Percentiles rank a stretch among this genome's conserved stretches.
These are phyloP conservation scores for Nicotiana knightiana DNA, from an alignment of 257 asterid genomes.

Conservation along the genomic window DNA sequence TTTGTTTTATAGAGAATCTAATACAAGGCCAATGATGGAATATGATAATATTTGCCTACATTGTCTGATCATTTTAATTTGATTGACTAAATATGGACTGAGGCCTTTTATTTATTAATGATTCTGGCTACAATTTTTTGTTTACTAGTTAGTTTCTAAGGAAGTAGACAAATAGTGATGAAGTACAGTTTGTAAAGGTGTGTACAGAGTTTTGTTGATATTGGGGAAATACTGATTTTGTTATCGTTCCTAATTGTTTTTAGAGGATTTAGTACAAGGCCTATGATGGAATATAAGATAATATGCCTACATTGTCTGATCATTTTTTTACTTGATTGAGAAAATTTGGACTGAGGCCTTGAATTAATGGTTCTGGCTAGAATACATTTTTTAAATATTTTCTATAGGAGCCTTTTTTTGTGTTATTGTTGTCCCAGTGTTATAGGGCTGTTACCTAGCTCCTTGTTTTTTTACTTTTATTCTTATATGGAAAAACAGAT, in stretches of 20 bases:
- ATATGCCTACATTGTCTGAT: slow-evolving; percentile 9
- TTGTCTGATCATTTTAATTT: neutral
- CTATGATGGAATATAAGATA: slow-evolving; percentile 2
- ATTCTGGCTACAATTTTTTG: neutral
- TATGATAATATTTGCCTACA: neutral
- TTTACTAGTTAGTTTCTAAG: neutral
- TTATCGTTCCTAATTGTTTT: too few species aligned
- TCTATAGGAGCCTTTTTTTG: neutral
- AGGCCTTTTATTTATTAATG: neutral
- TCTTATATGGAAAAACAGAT: too few species aligned
- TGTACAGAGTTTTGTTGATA: too few species aligned
- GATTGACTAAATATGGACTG: neutral
- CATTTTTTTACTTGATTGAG: neutral
- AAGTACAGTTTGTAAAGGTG: neutral
- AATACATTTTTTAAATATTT: neutral
- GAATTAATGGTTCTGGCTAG: neutral
- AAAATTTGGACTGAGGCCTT: neutral
- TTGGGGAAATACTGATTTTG: too few species aligned
- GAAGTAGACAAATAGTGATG: neutral
- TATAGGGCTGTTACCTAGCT: neutral
- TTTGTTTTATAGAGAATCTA: neutral
- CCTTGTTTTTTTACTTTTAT: too few species aligned
- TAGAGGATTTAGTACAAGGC: neutral
- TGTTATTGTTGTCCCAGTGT: neutral
- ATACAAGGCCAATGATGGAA: neutral